A percentile compares a stretch with the other conserved stretches of the same genome.
Evolutionary conservation across 2,329 filamentous ascomycete genomes (phyloP).

Genomic region (Hypocrella siamensis): DNA sequence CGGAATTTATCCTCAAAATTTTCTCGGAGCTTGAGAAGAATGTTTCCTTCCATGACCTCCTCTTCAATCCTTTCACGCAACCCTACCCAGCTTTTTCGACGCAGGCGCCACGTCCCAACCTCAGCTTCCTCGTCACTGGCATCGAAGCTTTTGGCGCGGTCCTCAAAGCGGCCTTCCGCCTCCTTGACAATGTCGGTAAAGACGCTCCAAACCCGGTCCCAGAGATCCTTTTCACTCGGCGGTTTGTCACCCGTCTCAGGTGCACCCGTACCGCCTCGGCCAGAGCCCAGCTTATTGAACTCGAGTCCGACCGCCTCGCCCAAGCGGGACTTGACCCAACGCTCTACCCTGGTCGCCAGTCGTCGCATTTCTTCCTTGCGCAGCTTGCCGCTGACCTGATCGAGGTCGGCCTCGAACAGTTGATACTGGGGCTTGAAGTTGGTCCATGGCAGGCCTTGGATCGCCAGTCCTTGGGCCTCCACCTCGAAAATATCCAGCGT

Average conservation of each 20-base stretch:
- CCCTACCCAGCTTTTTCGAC: slow-evolving; percentile 88
- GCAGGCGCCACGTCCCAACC: slow-evolving; percentile 79
- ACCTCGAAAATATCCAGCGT: slow-evolving; percentile 60
- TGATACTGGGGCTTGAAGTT: slow-evolving; percentile 67
- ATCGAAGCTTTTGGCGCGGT: slow-evolving; percentile 84
- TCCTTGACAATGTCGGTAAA: slow-evolving; percentile 74
- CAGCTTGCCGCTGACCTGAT: slow-evolving; percentile 70
- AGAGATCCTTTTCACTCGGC: slow-evolving; percentile 73
- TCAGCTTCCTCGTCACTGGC: slow-evolving; percentile 84
- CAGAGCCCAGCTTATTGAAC: slow-evolving; percentile 90
- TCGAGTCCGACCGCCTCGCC: slow-evolving; percentile 80
- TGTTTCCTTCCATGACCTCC: slow-evolving; percentile 95
- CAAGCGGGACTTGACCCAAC: slow-evolving; percentile 81
- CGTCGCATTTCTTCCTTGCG: slow-evolving; percentile 94
- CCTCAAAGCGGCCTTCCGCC: slow-evolving; percentile 72
- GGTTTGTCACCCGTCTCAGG: slow-evolving; percentile 64
- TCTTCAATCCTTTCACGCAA: slow-evolving; percentile 85
- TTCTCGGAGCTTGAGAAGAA: slow-evolving; percentile 85
- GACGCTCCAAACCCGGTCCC: slow-evolving; percentile 86
- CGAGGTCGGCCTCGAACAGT: slow-evolving; percentile 79
- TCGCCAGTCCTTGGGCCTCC: slow-evolving; percentile 57
- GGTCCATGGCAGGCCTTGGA: slow-evolving; percentile 75
- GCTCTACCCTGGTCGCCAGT: slow-evolving; percentile 76
- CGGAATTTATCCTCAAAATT: slow-evolving; percentile 99
- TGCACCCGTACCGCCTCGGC: slow-evolving; percentile 66